These are phyloP conservation scores for Boletus semigastroideus DNA, from an alignment of 1,284 basidiomycete species.

Conservation along the genomic window DNA sequence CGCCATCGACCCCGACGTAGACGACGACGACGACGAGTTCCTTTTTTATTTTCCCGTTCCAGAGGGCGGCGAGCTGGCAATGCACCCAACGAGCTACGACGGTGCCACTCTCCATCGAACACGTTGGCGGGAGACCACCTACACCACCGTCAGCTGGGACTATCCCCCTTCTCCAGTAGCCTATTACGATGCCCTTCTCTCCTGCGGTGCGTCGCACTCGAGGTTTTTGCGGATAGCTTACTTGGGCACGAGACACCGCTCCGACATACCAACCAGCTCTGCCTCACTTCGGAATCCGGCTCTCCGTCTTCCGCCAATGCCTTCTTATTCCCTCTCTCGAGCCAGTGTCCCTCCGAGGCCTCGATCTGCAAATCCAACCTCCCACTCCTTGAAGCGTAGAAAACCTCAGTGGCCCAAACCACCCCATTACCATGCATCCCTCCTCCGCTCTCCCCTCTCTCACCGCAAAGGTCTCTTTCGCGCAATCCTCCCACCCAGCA, in stretches of 20 bases:
- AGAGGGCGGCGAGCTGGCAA: slow-evolving; percentile 10
- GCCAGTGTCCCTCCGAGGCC: not conserved
- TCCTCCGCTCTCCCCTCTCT: slow-evolving; percentile 32
- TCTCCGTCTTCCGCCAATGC: slow-evolving; percentile 2
- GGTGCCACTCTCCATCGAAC: slow-evolving; percentile 7
- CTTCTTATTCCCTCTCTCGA: slow-evolving; percentile 1
- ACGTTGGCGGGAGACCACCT: slow-evolving; percentile 17
- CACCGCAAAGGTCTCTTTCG: slow-evolving; percentile 29
- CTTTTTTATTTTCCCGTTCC: slow-evolving; percentile 1
- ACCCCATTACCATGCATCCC: slow-evolving; percentile 32
- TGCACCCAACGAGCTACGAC: slow-evolving; percentile 11
- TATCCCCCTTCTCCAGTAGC: slow-evolving; percentile 22
- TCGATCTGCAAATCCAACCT: slow-evolving; percentile 9
- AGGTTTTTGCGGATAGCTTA: slow-evolving; percentile 28
- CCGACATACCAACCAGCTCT: not conserved
- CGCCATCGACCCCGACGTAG: too few relatives aligned
- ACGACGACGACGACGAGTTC: not conserved
- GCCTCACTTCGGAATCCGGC: slow-evolving; percentile 3
- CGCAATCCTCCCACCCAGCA: slow-evolving; percentile 17
- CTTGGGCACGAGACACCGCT: slow-evolving; percentile 12
- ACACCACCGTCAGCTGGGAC: slow-evolving; percentile 23
- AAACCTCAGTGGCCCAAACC: slow-evolving; percentile 27
- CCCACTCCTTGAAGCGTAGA: slow-evolving; percentile 17
- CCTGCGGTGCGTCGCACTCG: slow-evolving; percentile 29
- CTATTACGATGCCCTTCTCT: slow-evolving; percentile 22